These are phyloP conservation scores for Sistotremastrum suecicum DNA, from an alignment of 768 basidiomycete species.

Conservation along the genomic window DNA sequence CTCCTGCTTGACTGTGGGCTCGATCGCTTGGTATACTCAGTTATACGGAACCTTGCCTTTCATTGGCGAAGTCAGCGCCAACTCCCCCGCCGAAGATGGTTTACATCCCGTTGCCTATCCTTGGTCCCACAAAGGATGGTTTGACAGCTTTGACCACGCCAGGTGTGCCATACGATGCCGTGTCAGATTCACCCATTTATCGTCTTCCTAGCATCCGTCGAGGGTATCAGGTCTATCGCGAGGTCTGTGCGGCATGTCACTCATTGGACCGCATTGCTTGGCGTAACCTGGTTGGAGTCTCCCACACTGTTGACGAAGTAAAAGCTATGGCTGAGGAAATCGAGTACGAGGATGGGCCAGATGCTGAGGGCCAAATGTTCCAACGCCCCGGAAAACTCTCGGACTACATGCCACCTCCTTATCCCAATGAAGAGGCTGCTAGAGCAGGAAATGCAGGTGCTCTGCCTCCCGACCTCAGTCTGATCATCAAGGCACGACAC, in stretches of 20 bases:
- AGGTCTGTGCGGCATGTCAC: conserved; percentile 98
- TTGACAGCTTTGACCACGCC: conserved; percentile 94
- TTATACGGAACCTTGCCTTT: conserved; percentile 86
- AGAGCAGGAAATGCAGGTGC: conserved; percentile 89
- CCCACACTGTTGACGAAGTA: conserved; percentile 84
- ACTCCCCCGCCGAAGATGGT: conserved; percentile 85
- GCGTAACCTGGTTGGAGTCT: conserved; percentile 98
- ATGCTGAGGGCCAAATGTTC: conserved; percentile 96
- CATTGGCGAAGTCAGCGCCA: conserved; percentile 84
- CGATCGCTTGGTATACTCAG: conserved; percentile 94
- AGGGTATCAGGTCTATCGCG: conserved; percentile 94
- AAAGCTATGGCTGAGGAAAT: conserved; percentile 91
- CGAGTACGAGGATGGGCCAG: conserved; percentile 93
- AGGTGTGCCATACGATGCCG: conserved; percentile 40
- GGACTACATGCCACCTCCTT: conserved; percentile 90
- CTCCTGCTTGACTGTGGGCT: conserved; percentile 67
- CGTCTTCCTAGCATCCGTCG: conserved; percentile 62
- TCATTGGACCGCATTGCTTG: conserved; percentile 98
- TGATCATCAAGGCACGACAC: conserved; percentile 97
- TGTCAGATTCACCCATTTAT: conserved; percentile 5
- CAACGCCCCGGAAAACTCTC: conserved; percentile 95
- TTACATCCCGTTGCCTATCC: conserved; percentile 80
- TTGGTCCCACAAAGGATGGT: conserved; percentile 78
- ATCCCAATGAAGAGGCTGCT: conserved; percentile 96
- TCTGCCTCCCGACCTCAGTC: conserved; percentile 89